Evolutionary conservation across 805 yeast genomes (phyloP), one percentile per base, ranked within the genome.

Genomic region (Metschnikowia drakensbergensis): DNA sequence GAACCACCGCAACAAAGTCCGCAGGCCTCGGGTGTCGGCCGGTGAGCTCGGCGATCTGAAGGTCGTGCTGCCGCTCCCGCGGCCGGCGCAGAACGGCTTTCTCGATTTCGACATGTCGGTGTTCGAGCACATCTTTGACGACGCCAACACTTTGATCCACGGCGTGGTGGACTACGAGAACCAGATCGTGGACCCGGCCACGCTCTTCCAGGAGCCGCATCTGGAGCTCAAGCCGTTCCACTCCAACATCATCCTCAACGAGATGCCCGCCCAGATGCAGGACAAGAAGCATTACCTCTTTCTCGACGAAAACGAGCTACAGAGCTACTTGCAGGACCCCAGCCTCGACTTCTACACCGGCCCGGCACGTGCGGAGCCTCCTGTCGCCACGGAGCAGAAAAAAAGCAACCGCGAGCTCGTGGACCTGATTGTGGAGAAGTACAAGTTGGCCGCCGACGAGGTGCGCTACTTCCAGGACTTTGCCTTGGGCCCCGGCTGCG

Each of bases 61-160:
- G 13, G 2, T 11, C n/a, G 8, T 13, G 27, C 29, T 26, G 38
- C 32, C 45, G 11, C 29, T 33, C 17, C 45, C 45, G 3, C 32
- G 17, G 9, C 37, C 38, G 3, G 27, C 44, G n/a, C 25, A 26
- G 8, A 17, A 17, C n/a, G 26, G n/a, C 6, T 9, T 45, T 3
- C 42, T 35, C 22, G 51, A 40, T 26, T 33, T 48, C 30, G 60
- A 55, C 41, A 51, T 49, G 51, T 46, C 52, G 3, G 50, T 57
- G 4, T 55, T 54, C 32, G 58, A 52, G 26, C 49, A 55, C 41
- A 52, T 57, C 7, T 54, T 57, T 29, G 58, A 54, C 41, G 61
- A 57, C 35, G 61, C 61, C 33, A 54, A 47, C 36, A 46, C 52
- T 10, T 47, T 57, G 37, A 54, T 56, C 26, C 50, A 52, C 42